Evolutionary conservation across 352 stramenopile species (phyloP), one percentile per base, ranked within the genome.

Genomic region (Phytophthora idaei): DNA sequence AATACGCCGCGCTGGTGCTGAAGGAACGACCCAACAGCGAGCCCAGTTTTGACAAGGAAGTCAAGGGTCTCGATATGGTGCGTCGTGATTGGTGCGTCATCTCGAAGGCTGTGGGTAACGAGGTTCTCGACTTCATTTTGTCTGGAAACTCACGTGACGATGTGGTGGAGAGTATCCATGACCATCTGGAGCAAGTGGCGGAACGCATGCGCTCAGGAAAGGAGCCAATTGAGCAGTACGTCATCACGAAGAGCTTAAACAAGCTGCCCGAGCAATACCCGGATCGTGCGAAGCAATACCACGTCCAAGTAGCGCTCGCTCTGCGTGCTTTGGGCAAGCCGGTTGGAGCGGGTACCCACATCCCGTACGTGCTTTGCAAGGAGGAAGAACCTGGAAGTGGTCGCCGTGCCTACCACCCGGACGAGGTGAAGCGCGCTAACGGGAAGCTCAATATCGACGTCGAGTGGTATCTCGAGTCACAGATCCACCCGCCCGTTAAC

Each of bases 181-280:
- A 98, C n/a, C 87, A 99, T 70, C 73, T 99, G 6, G 75, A 87
- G 73, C 80, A 96, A 14, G 78, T 99, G 10, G 95, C 94, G 3
- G 74, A 90, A 52, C 86, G 96, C 41, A 98, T 99, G 87, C 85
- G 97, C n/a, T 90, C 82, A 2, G 93, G 90, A n/a, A 88, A 98
- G 11, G 81, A 99, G 36, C 83, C 90, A 4, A 83, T 99, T 32
- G 90, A 98, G 41, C 96, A 99, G 78, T 99, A 98, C 75, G 89
- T 99, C 21, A 99, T 99, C 68, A 99, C 98, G 14, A 99, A 99
- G 82, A 98, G 96, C 32, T 82, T 99, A 25, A 99, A 99, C 89
- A 99, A 99, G 70, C 91, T 97, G 61, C 97, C 98, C 5, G 97
- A 99, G 70, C 95, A 99, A 62, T 98, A 98, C 64, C 96, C 97